Base-by-base conservation (phyloP, 2,329 filamentous ascomycete species). In the Colletotrichum chrysophilum region DNA sequence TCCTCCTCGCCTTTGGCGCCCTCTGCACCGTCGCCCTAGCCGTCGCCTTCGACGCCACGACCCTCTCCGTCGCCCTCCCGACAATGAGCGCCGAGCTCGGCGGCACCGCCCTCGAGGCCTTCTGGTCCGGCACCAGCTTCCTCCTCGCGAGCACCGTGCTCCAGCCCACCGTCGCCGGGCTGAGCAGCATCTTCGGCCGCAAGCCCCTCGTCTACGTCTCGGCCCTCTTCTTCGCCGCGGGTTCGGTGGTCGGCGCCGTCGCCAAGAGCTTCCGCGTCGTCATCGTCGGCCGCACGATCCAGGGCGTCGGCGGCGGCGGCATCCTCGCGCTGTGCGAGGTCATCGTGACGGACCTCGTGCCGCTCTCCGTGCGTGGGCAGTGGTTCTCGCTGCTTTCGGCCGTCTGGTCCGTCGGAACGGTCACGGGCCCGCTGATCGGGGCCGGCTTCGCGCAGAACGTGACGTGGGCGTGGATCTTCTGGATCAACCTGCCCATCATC, bases 61-160 rank as follows among this genome's bases (percentile, higher is more conserved):
- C 90, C 5, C 86, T 94, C 67, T 91, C 90, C 5, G 74, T 76
- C 52, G 91, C 92, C 5, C 83, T 93, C 36, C 89, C 87, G 6
- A 87, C 76, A 7, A 90, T 92, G 71, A 87, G 90, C 12, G 78
- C 82, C 24, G 87, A 88, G 52, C 84, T 92, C 5, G 78, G 86
- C 52, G 90, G 90, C 28, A 88, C 88, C 0, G 89, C 89, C 4
- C 88, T 92, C 36, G 87, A 94, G 82, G 91, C 92, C 0, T 94
- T 94, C 80, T 95, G 93, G 93, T 89, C 92, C 14, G 93, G 93
- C 3, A 94, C 93, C 6, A 91, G 91, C 18, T 95, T 94, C 78
- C 85, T 95, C 6, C 88, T 95, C 7, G 90, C 92, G 4, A 91
- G 90, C 71, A 92, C 93, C 1, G 89, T 92, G 34, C 87, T 91